These are phyloP conservation scores for Aaosphaeria pasadenensis DNA, from an alignment of 2,329 filamentous ascomycete genomes.

Conservation along the genomic window DNA sequence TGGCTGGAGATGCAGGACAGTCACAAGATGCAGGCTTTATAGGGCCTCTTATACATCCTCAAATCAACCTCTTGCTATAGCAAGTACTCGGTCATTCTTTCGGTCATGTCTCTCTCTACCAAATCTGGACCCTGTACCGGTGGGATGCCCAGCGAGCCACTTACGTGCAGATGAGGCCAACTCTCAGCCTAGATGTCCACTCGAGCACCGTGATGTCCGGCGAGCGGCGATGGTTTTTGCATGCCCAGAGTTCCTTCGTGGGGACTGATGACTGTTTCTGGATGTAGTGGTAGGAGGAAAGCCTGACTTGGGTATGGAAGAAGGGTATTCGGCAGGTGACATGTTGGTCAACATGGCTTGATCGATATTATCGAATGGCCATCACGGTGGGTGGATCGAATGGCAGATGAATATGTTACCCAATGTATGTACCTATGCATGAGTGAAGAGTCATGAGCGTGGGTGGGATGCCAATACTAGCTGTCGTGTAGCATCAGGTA, in stretches of 20 bases:
- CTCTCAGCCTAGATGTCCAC: background rate
- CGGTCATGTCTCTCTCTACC: background rate
- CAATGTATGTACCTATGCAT: no score
- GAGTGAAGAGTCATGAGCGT: no score
- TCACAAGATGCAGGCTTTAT: slow-evolving; percentile 6
- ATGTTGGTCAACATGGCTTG: background rate
- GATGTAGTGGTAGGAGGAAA: no score
- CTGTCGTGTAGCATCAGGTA: no score
- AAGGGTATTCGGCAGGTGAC: background rate
- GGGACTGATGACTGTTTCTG: no score
- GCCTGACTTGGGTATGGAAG: background rate
- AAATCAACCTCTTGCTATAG: background rate
- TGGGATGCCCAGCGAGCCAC: slow-evolving; percentile 1
- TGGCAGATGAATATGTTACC: no score
- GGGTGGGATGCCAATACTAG: no score
- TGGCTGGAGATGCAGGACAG: slow-evolving; percentile 13
- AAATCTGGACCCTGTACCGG: background rate
- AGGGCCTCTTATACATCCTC: slow-evolving; percentile 20
- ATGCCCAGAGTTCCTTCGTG: slow-evolving; percentile 4
- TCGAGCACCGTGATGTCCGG: slow-evolving; percentile 30
- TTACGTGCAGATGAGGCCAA: background rate
- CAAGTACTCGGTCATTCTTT: background rate
- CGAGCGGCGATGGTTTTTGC: slow-evolving; percentile 15
- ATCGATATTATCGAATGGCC: no score
- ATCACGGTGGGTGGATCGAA: no score